Percentiles rank a stretch among this genome's conserved stretches.
Conservation (phyloP, 2,329 filamentous ascomycete genomes). For the Geosmithia flava region DNA sequence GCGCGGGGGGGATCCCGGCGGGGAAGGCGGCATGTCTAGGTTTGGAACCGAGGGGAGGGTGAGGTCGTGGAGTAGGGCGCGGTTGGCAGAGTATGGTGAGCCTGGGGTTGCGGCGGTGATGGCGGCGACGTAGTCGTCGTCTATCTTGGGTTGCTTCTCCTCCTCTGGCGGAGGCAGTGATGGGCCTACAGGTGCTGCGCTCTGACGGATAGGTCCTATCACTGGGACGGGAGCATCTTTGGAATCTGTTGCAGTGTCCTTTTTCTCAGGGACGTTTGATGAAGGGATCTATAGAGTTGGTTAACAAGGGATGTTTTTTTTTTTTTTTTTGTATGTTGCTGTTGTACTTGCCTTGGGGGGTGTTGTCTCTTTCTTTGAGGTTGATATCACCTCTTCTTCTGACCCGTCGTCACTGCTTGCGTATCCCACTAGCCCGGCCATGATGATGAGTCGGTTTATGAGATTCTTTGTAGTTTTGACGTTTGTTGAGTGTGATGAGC, state of each 20-base stretch:
- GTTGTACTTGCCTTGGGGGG: background rate
- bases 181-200: slow-evolving; percentile 21
- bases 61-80: slow-evolving; percentile 54
- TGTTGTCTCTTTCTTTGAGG: background rate
- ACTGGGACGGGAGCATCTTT: background rate
- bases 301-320: background rate
- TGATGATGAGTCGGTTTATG: slow-evolving; percentile 5
- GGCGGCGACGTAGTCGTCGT: background rate
- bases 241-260: background rate
- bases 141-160: background rate
- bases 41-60: slow-evolving; percentile 63
- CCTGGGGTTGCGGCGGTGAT: slow-evolving; percentile 15
- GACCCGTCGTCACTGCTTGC: slow-evolving; percentile 40
- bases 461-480: background rate
- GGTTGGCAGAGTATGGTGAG: slow-evolving; percentile 57
- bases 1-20: slow-evolving; percentile 45
- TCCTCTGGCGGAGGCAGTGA: slow-evolving; percentile 19
- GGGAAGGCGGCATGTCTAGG: slow-evolving; percentile 63
- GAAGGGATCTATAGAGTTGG: background rate
- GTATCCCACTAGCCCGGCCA: slow-evolving; percentile 36
- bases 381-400: slow-evolving; percentile 8
- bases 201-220: background rate
- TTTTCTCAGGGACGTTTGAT: background rate
- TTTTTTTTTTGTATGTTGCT: too few relatives aligned
- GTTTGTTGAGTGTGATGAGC: background rate